These are phyloP conservation scores for Cordyceps fumosorosea DNA, from an alignment of 2,329 filamentous ascomycete species.

Conservation along the genomic window DNA sequence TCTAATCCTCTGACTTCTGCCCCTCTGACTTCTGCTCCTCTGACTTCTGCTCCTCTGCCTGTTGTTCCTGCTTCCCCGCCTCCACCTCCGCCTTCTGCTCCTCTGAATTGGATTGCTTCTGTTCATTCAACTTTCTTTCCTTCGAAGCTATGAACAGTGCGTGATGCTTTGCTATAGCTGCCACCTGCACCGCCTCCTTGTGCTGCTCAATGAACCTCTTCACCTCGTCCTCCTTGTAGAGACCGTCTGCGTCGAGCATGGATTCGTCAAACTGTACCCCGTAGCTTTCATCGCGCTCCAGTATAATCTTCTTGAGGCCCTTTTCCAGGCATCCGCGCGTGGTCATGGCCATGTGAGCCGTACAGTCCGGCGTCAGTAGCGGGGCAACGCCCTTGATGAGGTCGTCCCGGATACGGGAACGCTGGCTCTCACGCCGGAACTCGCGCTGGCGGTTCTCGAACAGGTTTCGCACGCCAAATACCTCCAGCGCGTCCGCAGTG, in stretches of 20 bases:
- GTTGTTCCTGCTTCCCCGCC: neutral
- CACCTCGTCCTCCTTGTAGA: constrained; percentile 38
- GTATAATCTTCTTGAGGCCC: constrained; percentile 43
- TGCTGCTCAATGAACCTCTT: constrained; percentile 33
- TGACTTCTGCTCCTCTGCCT: neutral
- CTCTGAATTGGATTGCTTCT: neutral
- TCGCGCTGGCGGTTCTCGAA: constrained; percentile 37
- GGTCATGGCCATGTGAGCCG: constrained; percentile 19
- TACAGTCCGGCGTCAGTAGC: constrained; percentile 15
- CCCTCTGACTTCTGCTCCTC: neutral
- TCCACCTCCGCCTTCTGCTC: neutral
- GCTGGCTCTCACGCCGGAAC: constrained; percentile 36
- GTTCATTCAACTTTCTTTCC: neutral
- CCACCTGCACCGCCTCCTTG: constrained; percentile 31
- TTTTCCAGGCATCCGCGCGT: constrained; percentile 31
- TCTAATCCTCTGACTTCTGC: too few species aligned
- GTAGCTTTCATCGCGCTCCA: constrained; percentile 36
- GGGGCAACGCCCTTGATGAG: constrained; percentile 37
- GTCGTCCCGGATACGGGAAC: constrained; percentile 36
- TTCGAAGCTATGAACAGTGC: constrained; percentile 8
- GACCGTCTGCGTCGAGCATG: constrained; percentile 31
- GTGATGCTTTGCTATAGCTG: constrained; percentile 25
- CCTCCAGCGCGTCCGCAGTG: constrained; percentile 44
- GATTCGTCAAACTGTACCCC: constrained; percentile 23
- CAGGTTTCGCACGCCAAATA: constrained; percentile 39